Base-by-base conservation (phyloP, 768 basidiomycete species). In the Rhodosporidiobolus sp. region DNA sequence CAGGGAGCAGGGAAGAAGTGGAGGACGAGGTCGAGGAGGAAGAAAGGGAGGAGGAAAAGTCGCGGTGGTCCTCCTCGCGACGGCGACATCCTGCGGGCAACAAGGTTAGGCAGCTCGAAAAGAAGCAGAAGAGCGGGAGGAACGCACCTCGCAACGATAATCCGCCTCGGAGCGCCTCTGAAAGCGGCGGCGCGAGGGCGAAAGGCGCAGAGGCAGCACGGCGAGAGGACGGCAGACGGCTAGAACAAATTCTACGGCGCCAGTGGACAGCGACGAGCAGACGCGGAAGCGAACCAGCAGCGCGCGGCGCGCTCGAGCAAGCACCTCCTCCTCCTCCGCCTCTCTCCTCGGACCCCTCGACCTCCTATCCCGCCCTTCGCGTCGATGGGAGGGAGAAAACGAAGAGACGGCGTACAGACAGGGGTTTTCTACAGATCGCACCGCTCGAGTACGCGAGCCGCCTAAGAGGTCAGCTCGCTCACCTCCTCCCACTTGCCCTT, bases 401-500 rank as follows among this genome's bases (percentile, higher is more conserved):
- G 20, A 45, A 20, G 38, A 54, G 30, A 22, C 22, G 6, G 38
- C 48, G 50, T 53, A 63, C 52, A 30, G 38, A 63, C 52, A 30
- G 38, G 8, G 17, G 4, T 7, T n/a, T 32, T 46, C 3, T 19
- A 43, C 53, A 32, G 49, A 46, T 26, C 28, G 9, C 1, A 28
- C 19, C 9, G 22, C 1, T 4, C 5, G 49, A 62, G 11, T 14
- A 26, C 57, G 3, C 10, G 43, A 22, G n/a, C 54, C 7, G 14
- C 17, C 56, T 61, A 77, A 32, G 71, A 69, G 30, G 68, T 54
- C 28, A 77, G 56, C 78, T 98, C 94, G 78, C 90, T 94, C 67
- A 98, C 92, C 80, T 94, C 94, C 82, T 98, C 96, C 91, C 94
- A 99, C 28, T 85, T 84, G n/a, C 92, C 91, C 78, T 90, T 90